Evolutionary conservation across 495 filamentous ascomycete species (phyloP), one percentile per base, ranked within the genome.

Genomic region (Arthonia radiata): DNA sequence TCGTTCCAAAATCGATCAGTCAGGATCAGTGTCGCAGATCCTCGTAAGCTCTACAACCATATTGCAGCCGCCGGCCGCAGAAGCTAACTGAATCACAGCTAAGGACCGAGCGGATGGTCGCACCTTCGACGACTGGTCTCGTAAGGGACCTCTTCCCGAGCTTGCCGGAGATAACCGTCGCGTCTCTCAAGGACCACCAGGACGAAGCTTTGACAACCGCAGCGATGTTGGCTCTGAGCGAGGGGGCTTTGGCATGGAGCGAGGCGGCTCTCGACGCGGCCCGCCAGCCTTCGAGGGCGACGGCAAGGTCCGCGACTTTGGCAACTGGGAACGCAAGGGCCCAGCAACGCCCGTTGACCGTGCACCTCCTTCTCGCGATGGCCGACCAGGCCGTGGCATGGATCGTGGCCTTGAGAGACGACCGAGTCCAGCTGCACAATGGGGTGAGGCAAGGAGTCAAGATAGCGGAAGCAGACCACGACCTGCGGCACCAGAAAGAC

Each of bases 321-420:
- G 64, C 32, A 86, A 80, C 52, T 97, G 86, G 86, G 83, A 92
- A 48, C 75, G 86, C 30, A 83, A 80, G 40, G 89, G 86, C 13
- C 86, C 89, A 15, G 60, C 92, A 24, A 74, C 82, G 23, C 76
- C 82, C 6, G 59, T 70, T n/a, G n/a, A n/a, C n/a, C n/a, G n/a
- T n/a, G n/a, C n/a, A n/a, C n/a, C n/a, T n/a, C n/a, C n/a, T n/a
- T n/a, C n/a, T n/a, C n/a, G n/a, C n/a, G n/a, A n/a, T n/a, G n/a
- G n/a, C n/a, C n/a, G n/a, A n/a, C n/a, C n/a, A n/a, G n/a, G n/a
- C n/a, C n/a, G n/a, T n/a, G n/a, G n/a, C n/a, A 83, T 27, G 63
- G 64, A 33, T 43, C 58, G 25, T 46, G n/a, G 54, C 28, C 59
- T 61, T 37, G 61, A 67, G 38, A 59, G 79, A 23, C 62, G 53